Evolutionary conservation across 108 stramenopile species (phyloP).

Genomic region (Nitzschia palea): DNA sequence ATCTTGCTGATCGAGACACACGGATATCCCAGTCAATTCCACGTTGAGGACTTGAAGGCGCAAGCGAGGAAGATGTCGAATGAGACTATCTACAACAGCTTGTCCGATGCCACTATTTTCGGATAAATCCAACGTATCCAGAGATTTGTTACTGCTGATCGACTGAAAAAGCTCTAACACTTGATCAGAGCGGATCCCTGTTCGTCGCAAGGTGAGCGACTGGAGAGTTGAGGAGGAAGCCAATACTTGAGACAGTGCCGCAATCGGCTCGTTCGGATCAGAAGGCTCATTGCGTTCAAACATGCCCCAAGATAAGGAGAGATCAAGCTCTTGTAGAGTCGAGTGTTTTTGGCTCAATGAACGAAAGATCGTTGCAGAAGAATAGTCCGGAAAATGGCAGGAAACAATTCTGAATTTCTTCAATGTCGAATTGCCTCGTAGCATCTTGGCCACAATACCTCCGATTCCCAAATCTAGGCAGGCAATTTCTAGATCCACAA

Average conservation of each 20-base stretch:
- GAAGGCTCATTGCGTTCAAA: not conserved
- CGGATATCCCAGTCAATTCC: not conserved
- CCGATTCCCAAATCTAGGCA: not conserved
- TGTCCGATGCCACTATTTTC: not conserved
- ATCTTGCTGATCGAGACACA: not conserved
- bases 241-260: not conserved
- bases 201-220: not conserved
- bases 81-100: not conserved
- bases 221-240: not conserved
- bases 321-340: slow-evolving; percentile 2
- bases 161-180: not conserved
- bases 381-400: not conserved
- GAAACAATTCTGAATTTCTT: not conserved
- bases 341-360: not conserved
- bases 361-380: not conserved
- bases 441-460: not conserved
- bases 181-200: not conserved
- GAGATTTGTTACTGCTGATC: not conserved
- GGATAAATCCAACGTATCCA: not conserved
- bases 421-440: not conserved
- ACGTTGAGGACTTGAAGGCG: not conserved
- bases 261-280: not conserved
- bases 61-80: not conserved
- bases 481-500: not conserved
- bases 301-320: not conserved